Evolutionary conservation across 768 basidiomycete species (phyloP), one percentile per base, ranked within the genome.

Genomic region (Agrocybe praecox): DNA sequence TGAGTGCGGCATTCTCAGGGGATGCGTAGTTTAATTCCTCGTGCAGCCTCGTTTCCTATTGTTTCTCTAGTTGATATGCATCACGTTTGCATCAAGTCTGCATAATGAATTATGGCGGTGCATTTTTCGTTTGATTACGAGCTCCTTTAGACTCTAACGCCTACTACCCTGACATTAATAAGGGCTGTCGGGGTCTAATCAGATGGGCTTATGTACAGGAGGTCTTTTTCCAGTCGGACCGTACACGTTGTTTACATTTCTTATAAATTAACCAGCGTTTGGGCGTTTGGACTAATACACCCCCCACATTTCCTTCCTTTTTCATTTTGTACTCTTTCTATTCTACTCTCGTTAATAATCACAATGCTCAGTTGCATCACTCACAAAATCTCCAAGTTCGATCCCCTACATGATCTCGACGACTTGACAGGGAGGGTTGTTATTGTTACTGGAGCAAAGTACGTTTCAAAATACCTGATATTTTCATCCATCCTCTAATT

Each of bases 341-440:
- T 12, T 40, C 36, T 40, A 40, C 36, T 40, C n/a, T 40, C 36
- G n/a, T 40, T 40, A 40, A 40, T 40, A 14, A 40, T n/a, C 36
- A 14, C 36, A 6, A 40, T 40, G 36, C 36, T 40, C 36, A 40
- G 36, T 12, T 40, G 36, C 36, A 40, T 40, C 36, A 40, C 36
- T 4, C 36, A 40, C 14, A 40, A 40, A 40, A 40, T 40, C 36
- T 40, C 36, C 36, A 18, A 36, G 3, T 63, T 62, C 29, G 46
- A 61, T 18, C 65, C 62, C 4, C 40, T 33, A 7, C 60, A 43
- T n/a, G 61, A 66, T 52, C 44, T 64, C 29, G 43, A 56, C 14
- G 63, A 66, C 47, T 49, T 66, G 15, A 48, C 56, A 1, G 63
- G 61, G 1, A 53, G 48, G 36, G 57, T 55, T n/a, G 29, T 49